A percentile compares a stretch with the other conserved stretches of the same genome.
phyloP scores from a whole-genome alignment of 202 grass and related monocot genomes.

The Panicum virgatum region DNA sequence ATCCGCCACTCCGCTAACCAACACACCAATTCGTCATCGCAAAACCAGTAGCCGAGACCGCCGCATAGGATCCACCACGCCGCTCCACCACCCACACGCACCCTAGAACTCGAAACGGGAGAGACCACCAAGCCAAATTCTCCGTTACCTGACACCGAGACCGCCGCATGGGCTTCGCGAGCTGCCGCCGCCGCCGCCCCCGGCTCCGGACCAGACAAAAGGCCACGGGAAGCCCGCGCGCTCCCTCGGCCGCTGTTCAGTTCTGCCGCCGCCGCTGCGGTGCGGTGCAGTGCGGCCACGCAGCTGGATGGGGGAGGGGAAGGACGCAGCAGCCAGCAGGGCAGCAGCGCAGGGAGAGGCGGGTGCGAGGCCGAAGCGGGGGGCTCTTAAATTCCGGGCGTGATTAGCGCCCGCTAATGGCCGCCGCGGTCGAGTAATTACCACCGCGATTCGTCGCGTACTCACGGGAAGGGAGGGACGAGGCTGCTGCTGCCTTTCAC shows the following conservation, averaged over 20 bases:
- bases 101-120: background rate
- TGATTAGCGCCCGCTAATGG: constrained; percentile 36
- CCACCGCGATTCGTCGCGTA: constrained; percentile 46
- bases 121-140: background rate
- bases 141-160: constrained; percentile 37
- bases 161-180: background rate
- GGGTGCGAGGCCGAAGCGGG: constrained; percentile 1
- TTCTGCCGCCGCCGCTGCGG: background rate
- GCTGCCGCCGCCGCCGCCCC: background rate
- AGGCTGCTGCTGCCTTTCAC: background rate
- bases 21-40: background rate
- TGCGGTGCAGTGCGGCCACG: background rate
- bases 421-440: constrained; percentile 19
- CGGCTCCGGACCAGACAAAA: background rate
- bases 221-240: constrained; percentile 11
- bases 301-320: background rate
- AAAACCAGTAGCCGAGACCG: background rate
- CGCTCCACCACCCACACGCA: background rate
- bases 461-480: background rate
- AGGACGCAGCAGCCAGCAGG: too few relatives aligned
- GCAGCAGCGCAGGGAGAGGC: constrained; percentile 10
- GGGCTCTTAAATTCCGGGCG: constrained; percentile 39
- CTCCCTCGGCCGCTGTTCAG: constrained; percentile 1
- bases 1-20: background rate
- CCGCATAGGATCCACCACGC: too few relatives aligned